Percentiles rank a stretch among this genome's conserved stretches.
Conservation (phyloP, 306 rosid species). For the Lotus japonicus region DNA sequence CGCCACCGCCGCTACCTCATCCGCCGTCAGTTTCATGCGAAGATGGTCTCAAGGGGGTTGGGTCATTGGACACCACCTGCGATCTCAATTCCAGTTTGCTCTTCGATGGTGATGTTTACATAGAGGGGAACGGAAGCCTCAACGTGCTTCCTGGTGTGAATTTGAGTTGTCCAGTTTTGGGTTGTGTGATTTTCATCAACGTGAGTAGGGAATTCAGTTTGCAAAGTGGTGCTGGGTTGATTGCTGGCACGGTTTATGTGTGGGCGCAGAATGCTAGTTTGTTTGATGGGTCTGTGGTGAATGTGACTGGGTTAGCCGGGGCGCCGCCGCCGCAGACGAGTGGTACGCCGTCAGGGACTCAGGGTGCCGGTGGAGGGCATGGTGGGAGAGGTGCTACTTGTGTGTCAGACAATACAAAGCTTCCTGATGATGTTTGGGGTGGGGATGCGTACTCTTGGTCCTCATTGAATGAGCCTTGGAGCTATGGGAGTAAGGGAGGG, state of each 20-base stretch:
- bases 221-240: constrained; percentile 36
- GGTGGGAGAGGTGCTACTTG: constrained; percentile 97
- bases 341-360: constrained; percentile 76
- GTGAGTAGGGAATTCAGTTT: constrained; percentile 53
- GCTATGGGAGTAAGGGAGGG: constrained; percentile 96
- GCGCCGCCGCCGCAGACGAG: constrained; percentile 78
- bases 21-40: constrained; percentile 73
- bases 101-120: constrained; percentile 52
- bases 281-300: constrained; percentile 25
- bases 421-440: constrained; percentile 94
- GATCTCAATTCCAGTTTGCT: constrained; percentile 54
- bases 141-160: constrained; percentile 50
- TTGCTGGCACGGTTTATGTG: constrained; percentile 33
- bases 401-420: constrained; percentile 72
- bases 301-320: constrained; percentile 72
- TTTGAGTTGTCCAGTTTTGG: constrained; percentile 57
- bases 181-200: constrained; percentile 66
- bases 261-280: constrained; percentile 22
- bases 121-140: constrained; percentile 80
- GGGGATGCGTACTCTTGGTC: constrained; percentile 94
- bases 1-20: constrained; percentile 69
- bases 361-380: constrained; percentile 90
- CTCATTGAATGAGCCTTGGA: constrained; percentile 50
- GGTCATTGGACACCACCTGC: constrained; percentile 58
- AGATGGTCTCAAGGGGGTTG: constrained; percentile 58